Evolutionary conservation across 768 basidiomycete genomes (phyloP), one percentile per base, ranked within the genome.

Genomic region (Lentinula lateritia): DNA sequence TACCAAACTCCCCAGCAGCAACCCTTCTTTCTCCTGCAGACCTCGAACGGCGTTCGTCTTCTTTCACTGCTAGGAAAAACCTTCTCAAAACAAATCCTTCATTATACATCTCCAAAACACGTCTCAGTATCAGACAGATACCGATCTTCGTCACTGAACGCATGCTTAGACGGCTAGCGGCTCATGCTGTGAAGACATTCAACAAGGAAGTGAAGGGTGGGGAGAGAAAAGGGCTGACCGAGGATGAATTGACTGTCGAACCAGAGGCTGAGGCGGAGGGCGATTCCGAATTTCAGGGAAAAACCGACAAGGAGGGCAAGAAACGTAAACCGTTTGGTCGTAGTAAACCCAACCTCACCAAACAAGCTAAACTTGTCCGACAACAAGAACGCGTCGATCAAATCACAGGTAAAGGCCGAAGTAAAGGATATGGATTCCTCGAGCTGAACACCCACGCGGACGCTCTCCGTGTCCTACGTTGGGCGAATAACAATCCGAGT

Each of bases 381-480:
- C 90, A 93, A 72, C 77, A 80, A 12, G 95, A 97, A 64, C 88
- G 93, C n/a, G 82, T 95, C 59, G 96, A 98, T 69, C 80, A 90
- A 3, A 71, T 95, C 43, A 93, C 91, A 0, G 92, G 91, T 3
- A 90, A 92, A 67, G 93, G 93, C 1, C 83, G 89, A 58, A 92
- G 90, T 68, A 93, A 91, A 71, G 96, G 97, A 1, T 99, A 98
- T 68, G 97, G 96, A 9, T 98, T 99, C 76, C 69, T 98, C 36
- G 96, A 98, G 77, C 83, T 97, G 83, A 77, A 86, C 52, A 83
- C 78, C 32, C 97, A 99, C 67, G 86, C 89, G 5, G 93, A 98
- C 70, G 94, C 96, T 6, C 77, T 99, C 23, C 88, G 92, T 28
- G 89, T 98, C 5, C 75, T 98, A 50, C 83, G 97, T 38, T 98